Percentiles rank a stretch among this genome's conserved stretches.
Conservation (phyloP, 2,329 filamentous ascomycete genomes). For the Colletotrichum brevisporum region DNA sequence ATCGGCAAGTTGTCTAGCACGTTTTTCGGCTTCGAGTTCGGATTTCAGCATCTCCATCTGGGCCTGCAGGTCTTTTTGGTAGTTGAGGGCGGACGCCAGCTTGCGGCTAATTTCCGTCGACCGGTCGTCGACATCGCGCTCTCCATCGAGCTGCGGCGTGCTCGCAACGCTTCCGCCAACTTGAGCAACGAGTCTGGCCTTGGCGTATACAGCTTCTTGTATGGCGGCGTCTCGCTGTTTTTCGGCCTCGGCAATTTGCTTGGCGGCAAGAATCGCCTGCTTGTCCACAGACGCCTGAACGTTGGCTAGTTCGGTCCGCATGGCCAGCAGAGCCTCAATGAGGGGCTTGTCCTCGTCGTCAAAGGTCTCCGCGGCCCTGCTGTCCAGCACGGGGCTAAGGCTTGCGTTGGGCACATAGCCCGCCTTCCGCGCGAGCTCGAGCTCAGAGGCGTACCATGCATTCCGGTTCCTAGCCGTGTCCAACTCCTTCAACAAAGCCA, state of each 20-base stretch:
- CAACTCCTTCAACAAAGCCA: slow-evolving; percentile 86
- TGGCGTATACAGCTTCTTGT: slow-evolving; percentile 93
- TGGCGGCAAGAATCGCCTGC: slow-evolving; percentile 87
- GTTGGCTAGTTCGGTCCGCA: slow-evolving; percentile 89
- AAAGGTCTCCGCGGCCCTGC: slow-evolving; percentile 82
- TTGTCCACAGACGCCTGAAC: slow-evolving; percentile 92
- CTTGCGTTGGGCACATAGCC: slow-evolving; percentile 84
- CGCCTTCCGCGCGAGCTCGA: slow-evolving; percentile 90
- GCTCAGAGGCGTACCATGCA: slow-evolving; percentile 96
- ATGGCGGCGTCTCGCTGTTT: slow-evolving; percentile 96
- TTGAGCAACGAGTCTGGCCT: slow-evolving; percentile 90
- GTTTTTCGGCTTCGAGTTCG: slow-evolving; percentile 86
- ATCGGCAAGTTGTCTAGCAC: slow-evolving; percentile 86
- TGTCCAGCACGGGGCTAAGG: slow-evolving; percentile 81
- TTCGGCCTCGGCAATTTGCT: slow-evolving; percentile 92
- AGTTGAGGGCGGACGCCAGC: slow-evolving; percentile 83
- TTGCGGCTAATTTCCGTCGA: slow-evolving; percentile 84
- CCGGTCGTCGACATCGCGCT: slow-evolving; percentile 75
- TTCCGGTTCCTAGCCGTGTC: slow-evolving; percentile 88
- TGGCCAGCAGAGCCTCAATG: slow-evolving; percentile 91
- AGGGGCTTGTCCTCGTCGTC: slow-evolving; percentile 93
- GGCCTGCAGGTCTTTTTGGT: slow-evolving; percentile 85
- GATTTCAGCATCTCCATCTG: slow-evolving; percentile 77
- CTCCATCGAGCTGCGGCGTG: slow-evolving; percentile 71
- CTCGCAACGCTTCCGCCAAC: slow-evolving; percentile 73